phyloP scores from a whole-genome alignment of 2,329 filamentous ascomycete species.

The Chrysoporthe deuterocubensis region DNA sequence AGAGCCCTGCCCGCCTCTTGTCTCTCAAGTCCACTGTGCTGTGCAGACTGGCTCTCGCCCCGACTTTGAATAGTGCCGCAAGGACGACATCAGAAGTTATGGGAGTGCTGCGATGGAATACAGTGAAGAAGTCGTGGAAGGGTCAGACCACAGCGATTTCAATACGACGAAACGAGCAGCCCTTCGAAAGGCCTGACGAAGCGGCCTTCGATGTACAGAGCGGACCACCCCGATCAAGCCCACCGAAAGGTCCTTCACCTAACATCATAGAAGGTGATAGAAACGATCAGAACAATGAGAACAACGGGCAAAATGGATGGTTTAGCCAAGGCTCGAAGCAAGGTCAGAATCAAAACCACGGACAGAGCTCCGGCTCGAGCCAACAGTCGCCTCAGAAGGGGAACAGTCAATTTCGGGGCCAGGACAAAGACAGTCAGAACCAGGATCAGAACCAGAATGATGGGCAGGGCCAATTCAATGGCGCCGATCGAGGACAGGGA shows the following conservation, averaged over 20 bases:
- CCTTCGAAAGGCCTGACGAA: neutral
- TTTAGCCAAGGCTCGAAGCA: neutral
- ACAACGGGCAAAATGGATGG: neutral
- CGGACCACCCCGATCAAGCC: neutral
- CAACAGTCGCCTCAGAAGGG: neutral
- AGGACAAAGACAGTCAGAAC: constrained; percentile 7
- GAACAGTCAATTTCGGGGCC: neutral
- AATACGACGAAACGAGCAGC: neutral
- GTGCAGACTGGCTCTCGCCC: neutral
- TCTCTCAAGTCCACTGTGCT: neutral
- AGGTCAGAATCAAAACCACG: constrained; percentile 5
- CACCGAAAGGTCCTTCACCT: neutral
- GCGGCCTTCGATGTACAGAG: neutral
- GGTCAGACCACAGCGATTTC: neutral
- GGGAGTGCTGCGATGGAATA: constrained; percentile 4
- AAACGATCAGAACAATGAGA: neutral
- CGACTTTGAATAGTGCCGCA: neutral
- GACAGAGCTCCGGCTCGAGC: neutral
- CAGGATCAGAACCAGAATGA: constrained; percentile 13
- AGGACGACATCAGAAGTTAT: neutral
- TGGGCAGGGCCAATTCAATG: constrained; percentile 7
- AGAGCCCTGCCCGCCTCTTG: neutral
- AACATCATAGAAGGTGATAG: neutral
- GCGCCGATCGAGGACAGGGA: neutral
- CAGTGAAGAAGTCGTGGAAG: neutral